Conservation (phyloP, 805 yeast genomes). For the Wickerhamomyces bovis region DNA sequence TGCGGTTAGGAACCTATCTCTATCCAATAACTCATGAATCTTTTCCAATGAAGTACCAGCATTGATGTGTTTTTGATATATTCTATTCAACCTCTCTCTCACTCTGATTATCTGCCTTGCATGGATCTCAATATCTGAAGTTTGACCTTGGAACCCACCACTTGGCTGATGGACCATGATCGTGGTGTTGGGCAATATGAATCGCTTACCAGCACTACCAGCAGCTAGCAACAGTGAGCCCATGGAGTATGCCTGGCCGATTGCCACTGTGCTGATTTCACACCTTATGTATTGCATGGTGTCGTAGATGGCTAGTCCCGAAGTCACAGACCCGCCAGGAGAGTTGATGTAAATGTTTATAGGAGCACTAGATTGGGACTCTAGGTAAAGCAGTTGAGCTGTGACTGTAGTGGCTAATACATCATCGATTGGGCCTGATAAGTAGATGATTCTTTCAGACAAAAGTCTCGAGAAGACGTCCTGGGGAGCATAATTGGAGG, state of each 20-base stretch:
- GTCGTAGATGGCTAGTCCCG: conserved; percentile 30
- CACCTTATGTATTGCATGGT: conserved; percentile 29
- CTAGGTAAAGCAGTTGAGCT: conserved; percentile 22
- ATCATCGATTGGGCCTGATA: conserved; percentile 24
- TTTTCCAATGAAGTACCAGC: conserved; percentile 10
- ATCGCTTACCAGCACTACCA: conserved; percentile 25
- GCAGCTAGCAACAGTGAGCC: conserved; percentile 26
- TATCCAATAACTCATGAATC: conserved; percentile 17
- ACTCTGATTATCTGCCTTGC: conserved; percentile 28
- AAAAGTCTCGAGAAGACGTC: conserved; percentile 19
- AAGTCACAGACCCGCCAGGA: conserved; percentile 29
- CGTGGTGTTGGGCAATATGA: conserved; percentile 26
- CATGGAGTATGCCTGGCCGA: conserved; percentile 31
- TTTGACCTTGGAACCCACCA: conserved; percentile 27
- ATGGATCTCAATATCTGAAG: conserved; percentile 29
- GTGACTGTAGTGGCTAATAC: conserved; percentile 20
- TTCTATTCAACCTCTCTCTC: conserved; percentile 23
- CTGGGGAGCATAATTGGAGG: neutral
- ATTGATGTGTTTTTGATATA: conserved; percentile 25
- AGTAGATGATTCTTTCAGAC: conserved; percentile 23
- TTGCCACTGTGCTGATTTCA: conserved; percentile 29
- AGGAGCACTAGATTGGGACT: conserved; percentile 19
- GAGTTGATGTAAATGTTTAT: conserved; percentile 26
- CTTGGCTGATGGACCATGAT: conserved; percentile 31
- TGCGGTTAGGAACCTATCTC: conserved; percentile 23